Percentiles rank a stretch among this genome's conserved stretches.
Conservation (phyloP, 306 rosid genomes). For the Sesbania bispinosa region DNA sequence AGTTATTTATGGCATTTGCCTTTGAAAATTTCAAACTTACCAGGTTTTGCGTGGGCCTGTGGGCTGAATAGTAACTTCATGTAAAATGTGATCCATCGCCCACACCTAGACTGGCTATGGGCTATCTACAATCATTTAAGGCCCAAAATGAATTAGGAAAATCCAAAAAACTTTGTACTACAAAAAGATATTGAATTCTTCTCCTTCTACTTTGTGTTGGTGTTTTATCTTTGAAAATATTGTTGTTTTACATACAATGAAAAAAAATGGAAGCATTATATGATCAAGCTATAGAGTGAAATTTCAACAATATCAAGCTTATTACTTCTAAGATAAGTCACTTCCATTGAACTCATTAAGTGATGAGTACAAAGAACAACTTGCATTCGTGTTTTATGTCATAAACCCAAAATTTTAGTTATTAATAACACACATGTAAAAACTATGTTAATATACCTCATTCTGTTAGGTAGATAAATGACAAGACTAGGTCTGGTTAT, state of each 20-base stretch:
- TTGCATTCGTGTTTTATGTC: not conserved
- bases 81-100: too few species aligned
- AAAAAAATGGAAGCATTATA: not conserved
- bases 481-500: not conserved
- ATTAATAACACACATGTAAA: too few species aligned
- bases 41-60: not conserved
- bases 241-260: not conserved
- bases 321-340: not conserved
- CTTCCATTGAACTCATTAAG: not conserved
- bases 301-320: not conserved
- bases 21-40: not conserved
- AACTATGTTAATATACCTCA: too few species aligned
- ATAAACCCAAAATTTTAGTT: not conserved
- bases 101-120: too few species aligned
- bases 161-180: too few species aligned
- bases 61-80: not conserved
- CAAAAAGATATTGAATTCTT: too few species aligned
- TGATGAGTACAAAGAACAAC: not conserved
- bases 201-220: too few species aligned
- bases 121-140: too few species aligned
- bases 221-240: not conserved
- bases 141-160: too few species aligned
- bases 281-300: not conserved
- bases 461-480: not conserved
- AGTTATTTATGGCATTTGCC: not conserved